Percentiles rank a stretch among this genome's conserved stretches.
These are phyloP conservation scores for Tolypocladium ovalisporum DNA, from an alignment of 2,329 filamentous ascomycete genomes.

Conservation along the genomic window DNA sequence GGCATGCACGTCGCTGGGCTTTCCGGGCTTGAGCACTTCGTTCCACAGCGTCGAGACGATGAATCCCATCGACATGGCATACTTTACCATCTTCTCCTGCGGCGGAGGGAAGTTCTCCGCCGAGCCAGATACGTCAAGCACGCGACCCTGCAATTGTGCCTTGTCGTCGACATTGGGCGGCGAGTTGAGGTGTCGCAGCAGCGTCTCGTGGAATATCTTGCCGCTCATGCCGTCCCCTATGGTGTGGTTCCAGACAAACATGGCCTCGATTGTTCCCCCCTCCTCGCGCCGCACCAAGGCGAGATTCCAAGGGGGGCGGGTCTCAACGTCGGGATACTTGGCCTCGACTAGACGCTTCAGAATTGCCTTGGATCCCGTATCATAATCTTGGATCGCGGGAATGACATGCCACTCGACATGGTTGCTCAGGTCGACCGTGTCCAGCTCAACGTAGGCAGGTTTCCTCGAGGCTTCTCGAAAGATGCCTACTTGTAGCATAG, in stretches of 20 bases:
- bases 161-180: background rate
- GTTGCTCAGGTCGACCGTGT: background rate
- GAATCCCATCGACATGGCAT: background rate
- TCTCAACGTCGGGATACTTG: background rate
- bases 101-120: background rate
- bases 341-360: background rate
- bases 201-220: conserved; percentile 11
- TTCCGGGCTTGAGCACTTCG: background rate
- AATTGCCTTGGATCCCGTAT: background rate
- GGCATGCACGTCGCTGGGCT: background rate
- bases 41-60: background rate
- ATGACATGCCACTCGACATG: background rate
- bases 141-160: background rate
- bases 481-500: background rate
- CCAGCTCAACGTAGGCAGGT: background rate
- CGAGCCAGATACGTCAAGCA: background rate
- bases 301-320: background rate
- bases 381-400: background rate
- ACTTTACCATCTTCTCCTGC: conserved; percentile 1
- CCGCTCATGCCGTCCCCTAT: conserved; percentile 9
- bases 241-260: conserved; percentile 8
- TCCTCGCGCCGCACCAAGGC: background rate
- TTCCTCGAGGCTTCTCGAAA: background rate
- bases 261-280: conserved; percentile 1
- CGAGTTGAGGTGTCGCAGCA: background rate